Evolutionary conservation across 1,284 basidiomycete species (phyloP), one percentile per base, ranked within the genome.

Genomic region (Puccinia hordei): DNA sequence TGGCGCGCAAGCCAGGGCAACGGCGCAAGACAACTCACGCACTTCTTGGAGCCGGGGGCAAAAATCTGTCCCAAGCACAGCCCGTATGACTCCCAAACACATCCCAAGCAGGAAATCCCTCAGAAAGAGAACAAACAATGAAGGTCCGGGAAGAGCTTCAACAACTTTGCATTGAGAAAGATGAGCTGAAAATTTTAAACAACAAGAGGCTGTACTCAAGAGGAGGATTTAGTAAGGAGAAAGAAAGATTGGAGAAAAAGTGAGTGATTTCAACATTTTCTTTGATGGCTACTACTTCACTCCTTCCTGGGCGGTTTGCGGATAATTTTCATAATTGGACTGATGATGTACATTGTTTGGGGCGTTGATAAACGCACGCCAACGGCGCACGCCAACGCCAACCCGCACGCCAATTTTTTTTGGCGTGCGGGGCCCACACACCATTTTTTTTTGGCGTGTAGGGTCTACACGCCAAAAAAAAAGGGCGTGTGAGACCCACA

Each of bases 151-250:
- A 93, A 83, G 92, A 93, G 81, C 92, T 91, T 83, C 89, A 92
- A 79, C 91, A 92, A 84, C 87, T 91, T 53, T 90, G 92, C 19
- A 91, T 90, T 0, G 90, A 93, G 82, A 89, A 91, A 75, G 92
- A 93, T 81, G 90, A 92, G 77, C 88, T 94, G 1, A 91, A 92
- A 82, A 86, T 91, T 59, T 89, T 90, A 55, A 90, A 90, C 82
- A 91, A 93, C 81, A 91, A 93, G 82, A 92, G 93, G 83, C 88
- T 91, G 0, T 92, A 92, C 85, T 91, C 89, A 80, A 90, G 90
- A 65, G 89, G 90, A 13, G 90, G 91, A 3, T 94, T 92, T 92
- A 92, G 92, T 87, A 92, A 92, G 83, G 92, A 94, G 86, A 92
- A 90, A 85, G 92, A 93, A 81, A 90, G 92, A 13, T 87, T 94